Conservation (phyloP, 768 basidiomycete species). For the Suillus clintonianus region DNA sequence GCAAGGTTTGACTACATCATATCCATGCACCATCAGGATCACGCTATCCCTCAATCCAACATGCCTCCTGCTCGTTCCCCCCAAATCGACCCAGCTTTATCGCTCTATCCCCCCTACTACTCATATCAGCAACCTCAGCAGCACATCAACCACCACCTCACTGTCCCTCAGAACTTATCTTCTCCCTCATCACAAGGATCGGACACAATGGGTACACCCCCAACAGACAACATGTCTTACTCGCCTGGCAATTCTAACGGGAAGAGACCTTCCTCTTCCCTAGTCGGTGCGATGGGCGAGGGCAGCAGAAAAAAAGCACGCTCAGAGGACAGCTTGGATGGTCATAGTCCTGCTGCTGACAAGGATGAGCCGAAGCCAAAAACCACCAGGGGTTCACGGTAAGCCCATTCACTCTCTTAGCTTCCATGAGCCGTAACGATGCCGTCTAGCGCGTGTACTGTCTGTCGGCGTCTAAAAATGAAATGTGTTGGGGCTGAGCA, state of each 20-base stretch:
- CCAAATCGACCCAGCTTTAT: slow-evolving; percentile 69
- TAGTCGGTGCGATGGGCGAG: slow-evolving; percentile 39
- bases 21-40: slow-evolving; percentile 47
- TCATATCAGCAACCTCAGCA: slow-evolving; percentile 50
- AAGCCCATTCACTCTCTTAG: slow-evolving; percentile 18
- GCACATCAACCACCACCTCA: slow-evolving; percentile 55
- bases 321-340: slow-evolving; percentile 54
- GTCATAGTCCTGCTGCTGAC: slow-evolving; percentile 53
- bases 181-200: slow-evolving; percentile 83
- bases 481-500: slow-evolving; percentile 90
- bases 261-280: slow-evolving; percentile 64
- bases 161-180: slow-evolving; percentile 60
- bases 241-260: slow-evolving; percentile 58
- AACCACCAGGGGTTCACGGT: slow-evolving; percentile 86
- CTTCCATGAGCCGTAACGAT: slow-evolving; percentile 12
- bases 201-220: slow-evolving; percentile 73
- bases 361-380: slow-evolving; percentile 77
- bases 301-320: slow-evolving; percentile 57
- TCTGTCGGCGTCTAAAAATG: slow-evolving; percentile 92
- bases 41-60: slow-evolving; percentile 36
- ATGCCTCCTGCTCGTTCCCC: slow-evolving; percentile 56
- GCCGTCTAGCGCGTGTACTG: slow-evolving; percentile 75
- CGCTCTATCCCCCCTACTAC: slow-evolving; percentile 70
- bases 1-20: slow-evolving; percentile 44
- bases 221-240: slow-evolving; percentile 58